Evolutionary conservation across 306 rosid genomes (phyloP), one percentile per base, ranked within the genome.

Genomic region (Cucurbita moschata): DNA sequence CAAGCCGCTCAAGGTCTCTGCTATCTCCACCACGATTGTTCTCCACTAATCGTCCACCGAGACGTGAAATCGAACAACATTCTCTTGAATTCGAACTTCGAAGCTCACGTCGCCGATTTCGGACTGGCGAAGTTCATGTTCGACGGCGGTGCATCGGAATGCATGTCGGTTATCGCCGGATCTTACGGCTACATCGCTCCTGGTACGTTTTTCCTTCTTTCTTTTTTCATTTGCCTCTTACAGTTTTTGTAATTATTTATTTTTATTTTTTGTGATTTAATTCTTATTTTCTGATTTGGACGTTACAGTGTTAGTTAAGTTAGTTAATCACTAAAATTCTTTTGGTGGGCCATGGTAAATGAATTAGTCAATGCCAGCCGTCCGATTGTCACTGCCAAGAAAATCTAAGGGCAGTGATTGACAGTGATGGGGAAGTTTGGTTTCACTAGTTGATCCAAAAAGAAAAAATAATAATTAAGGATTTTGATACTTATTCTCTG

Each of bases 101-200:
- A 89, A 82, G 97, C 97, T 5, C 96, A 89, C 53, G 94, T 89
- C 0, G 97, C 97, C 0, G 97, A 92, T 78, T 92, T 92, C 47
- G 97, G 97, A 0, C 89, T 92, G 4, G 97, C 97, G 18, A 89
- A 92, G 82, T 92, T 81, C 90, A 82, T 92, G 86, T 30, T 86
- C 2, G 91, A 85, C 42, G 85, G 90, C 6, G 94, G 88, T n/a
- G 84, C 87, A 13, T 88, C 97, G 0, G 85, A 89, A 77, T 89
- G 89, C 77, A 92, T 92, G 97, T 92, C 97, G 37, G 88, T 96
- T 1, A 80, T 92, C 76, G 96, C 96, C 19, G 97, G 97, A 7
- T 92, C 97, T 1, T 92, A 92, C 26, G 97, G 97, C 75, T 92
- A 92, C 87, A 92, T 92, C 60, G 97, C 97, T 38, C 97, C 97